Evolutionary conservation across 2,329 filamentous ascomycete species (phyloP).

Genomic region (Nigrospora oryzae): DNA sequence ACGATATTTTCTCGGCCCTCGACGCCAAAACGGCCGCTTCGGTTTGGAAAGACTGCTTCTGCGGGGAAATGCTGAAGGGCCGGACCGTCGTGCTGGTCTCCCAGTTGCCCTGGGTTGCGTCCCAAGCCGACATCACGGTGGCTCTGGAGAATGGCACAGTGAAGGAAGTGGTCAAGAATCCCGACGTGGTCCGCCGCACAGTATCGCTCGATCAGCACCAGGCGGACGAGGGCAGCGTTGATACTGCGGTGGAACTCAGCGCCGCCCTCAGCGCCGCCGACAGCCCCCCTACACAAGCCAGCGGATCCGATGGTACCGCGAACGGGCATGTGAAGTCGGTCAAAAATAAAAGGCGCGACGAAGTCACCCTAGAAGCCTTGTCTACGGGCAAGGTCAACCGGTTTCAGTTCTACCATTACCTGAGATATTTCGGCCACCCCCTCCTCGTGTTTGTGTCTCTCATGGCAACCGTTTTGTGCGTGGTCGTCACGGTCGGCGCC

Average conservation of each 20-base stretch:
- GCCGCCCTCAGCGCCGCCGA: conserved; percentile 10
- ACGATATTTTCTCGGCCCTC: conserved; percentile 52
- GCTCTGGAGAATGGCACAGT: conserved; percentile 36
- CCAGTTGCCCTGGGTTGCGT: conserved; percentile 43
- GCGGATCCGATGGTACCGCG: conserved; percentile 7
- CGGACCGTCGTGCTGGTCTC: conserved; percentile 50
- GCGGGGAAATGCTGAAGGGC: conserved; percentile 41
- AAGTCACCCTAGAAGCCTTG: conserved; percentile 39
- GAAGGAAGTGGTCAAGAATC: conserved; percentile 30
- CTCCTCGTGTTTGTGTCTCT: conserved; percentile 31
- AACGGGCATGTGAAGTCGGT: conserved; percentile 20
- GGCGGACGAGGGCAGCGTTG: conserved; percentile 24
- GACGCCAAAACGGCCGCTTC: conserved; percentile 49
- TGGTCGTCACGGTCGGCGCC: conserved; percentile 31
- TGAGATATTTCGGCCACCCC: conserved; percentile 40
- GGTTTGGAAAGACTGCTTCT: conserved; percentile 51
- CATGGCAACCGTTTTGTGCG: conserved; percentile 28
- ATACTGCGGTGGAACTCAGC: conserved; percentile 16
- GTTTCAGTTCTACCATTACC: conserved; percentile 39
- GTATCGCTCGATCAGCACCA: conserved; percentile 31
- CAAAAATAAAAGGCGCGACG: conserved; percentile 26
- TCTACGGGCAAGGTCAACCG: conserved; percentile 36
- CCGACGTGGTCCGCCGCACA: conserved; percentile 34
- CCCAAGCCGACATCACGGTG: conserved; percentile 39
- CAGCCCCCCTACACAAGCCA: conserved; percentile 7